Base-by-base conservation (phyloP, 1,284 basidiomycete genomes). In the Ceratobasidium sp. region DNA sequence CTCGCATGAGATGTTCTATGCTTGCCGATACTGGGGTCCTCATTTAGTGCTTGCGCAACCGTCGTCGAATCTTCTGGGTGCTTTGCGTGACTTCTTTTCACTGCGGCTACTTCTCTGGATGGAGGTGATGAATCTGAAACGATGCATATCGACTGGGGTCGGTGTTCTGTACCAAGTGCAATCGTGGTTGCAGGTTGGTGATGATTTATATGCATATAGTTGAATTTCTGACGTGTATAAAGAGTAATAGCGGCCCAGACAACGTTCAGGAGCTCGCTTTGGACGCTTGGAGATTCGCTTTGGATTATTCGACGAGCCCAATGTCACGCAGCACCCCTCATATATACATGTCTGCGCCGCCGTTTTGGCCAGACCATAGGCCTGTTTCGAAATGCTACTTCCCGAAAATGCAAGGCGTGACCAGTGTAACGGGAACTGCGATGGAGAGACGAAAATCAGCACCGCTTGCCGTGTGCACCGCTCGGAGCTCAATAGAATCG, bases 91-190 rank as follows among this genome's bases (percentile, higher is more conserved):
- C 16, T 47, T 47, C 21, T 26, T 63, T 26, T 46, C 44, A 1
- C 30, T 16, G 2, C 43, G 23, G 18, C 43, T 63, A 18, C 26
- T 63, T 13, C 23, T 63, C 61, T 63, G 61, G 61, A 63, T 63
- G 61, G 61, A 63, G 18, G 43, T 63, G 5, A 6, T 63, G 23
- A 47, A 49, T 18, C 44, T 63, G 44, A 32, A 30, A 43, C 59
- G 43, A 62, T 7, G 41, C 32, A 26, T 46, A 16, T 23, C 6
- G 9, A 16, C 9, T 16, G 38, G 43, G 11, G 23, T 46, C 38
- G 14, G 13, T 16, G 61, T 49, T 5, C 18, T 49, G n/a, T 2
- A 50, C 2, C 13, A 13, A 26, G 2, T 50, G n/a, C 49, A 50
- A n/a, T 2, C 2, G 49, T 14, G 2, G 13, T 9, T 23, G 7